Evolutionary conservation across 441 rosid genomes (phyloP).

Genomic region (Gossypium schwendimanii): DNA sequence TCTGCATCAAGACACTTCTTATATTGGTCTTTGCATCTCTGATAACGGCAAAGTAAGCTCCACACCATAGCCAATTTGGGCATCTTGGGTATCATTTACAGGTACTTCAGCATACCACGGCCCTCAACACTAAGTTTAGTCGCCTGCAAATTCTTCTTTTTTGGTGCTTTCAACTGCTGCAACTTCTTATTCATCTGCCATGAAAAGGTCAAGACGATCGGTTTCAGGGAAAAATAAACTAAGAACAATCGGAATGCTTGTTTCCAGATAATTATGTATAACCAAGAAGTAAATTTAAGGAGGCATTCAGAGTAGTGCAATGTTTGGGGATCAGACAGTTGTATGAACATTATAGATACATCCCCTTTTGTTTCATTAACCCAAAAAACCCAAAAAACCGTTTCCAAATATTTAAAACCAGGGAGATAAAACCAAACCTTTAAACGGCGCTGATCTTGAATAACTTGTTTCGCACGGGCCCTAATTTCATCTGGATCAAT

Average conservation of each 20-base stretch:
- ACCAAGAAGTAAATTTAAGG: background rate
- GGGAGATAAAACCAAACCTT: slow-evolving; percentile 45
- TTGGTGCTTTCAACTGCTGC: slow-evolving; percentile 92
- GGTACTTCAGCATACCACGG: slow-evolving; percentile 88
- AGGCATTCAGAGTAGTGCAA: background rate
- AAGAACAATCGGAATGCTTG: background rate
- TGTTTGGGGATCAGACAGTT: background rate
- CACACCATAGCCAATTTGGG: background rate
- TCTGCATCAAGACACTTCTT: background rate
- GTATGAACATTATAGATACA: background rate
- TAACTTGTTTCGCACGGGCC: slow-evolving; percentile 74
- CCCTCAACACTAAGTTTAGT: slow-evolving; percentile 91
- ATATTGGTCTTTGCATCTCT: background rate
- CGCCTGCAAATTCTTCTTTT: slow-evolving; percentile 87
- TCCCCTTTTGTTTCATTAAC: background rate
- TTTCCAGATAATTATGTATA: background rate
- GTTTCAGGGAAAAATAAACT: background rate
- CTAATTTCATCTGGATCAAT: slow-evolving; percentile 80
- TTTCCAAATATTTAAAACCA: slow-evolving; percentile 2
- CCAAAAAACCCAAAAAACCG: background rate
- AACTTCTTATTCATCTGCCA: slow-evolving; percentile 88
- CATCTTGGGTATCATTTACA: slow-evolving; percentile 27
- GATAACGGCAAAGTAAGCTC: background rate
- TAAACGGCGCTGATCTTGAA: slow-evolving; percentile 81
- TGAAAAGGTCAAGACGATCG: background rate